phyloP scores from a whole-genome alignment of 805 yeast genomes.

The Isabelozyma gotoi region DNA sequence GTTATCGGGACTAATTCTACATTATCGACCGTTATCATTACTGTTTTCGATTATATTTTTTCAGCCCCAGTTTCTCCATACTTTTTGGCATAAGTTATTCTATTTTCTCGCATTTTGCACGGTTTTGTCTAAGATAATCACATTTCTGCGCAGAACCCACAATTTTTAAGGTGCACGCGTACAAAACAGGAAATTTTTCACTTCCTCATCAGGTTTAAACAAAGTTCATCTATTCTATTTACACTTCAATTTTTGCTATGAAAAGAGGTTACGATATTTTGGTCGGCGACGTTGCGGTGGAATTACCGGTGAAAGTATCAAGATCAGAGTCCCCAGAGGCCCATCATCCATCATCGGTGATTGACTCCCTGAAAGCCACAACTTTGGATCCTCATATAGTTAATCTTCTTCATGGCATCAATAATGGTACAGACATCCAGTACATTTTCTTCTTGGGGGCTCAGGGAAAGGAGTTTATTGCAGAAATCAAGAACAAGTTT shows the following conservation, averaged over 20 bases:
- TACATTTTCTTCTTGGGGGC: constrained; percentile 29
- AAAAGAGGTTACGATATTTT: not conserved
- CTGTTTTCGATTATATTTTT: no score
- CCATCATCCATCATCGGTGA: not conserved
- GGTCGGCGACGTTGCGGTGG: not conserved
- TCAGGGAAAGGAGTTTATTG: constrained; percentile 30
- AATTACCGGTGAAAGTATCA: not conserved
- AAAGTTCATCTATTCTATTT: not conserved
- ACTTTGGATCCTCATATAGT: not conserved
- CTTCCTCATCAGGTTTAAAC: not conserved
- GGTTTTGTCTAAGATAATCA: not conserved
- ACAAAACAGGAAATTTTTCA: not conserved
- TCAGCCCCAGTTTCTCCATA: no score
- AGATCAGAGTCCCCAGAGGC: not conserved
- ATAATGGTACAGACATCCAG: not conserved
- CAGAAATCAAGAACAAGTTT: constrained; percentile 9
- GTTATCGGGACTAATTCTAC: no score
- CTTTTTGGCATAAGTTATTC: no score
- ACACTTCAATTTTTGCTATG: not conserved
- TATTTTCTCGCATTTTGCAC: not conserved
- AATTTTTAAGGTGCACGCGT: not conserved
- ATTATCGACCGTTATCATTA: no score
- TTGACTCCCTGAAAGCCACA: not conserved
- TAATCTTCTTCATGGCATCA: not conserved
- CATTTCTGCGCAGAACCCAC: not conserved